A percentile compares a stretch with the other conserved stretches of the same genome.
Conservation (phyloP, 1,139 yeast genomes). For the Yamadazyma conglobata region DNA sequence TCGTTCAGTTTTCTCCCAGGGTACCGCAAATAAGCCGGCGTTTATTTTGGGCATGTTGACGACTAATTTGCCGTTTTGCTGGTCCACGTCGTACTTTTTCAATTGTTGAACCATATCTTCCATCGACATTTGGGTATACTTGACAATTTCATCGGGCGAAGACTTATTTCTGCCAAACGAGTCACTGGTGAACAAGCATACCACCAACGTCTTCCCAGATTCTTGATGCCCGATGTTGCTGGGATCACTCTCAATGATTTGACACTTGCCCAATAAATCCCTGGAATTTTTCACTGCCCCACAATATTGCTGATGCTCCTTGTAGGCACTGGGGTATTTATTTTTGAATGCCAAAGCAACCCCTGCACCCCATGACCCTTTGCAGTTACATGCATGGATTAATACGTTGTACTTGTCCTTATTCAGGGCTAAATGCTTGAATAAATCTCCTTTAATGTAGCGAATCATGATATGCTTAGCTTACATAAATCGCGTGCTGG, state of each 20-base stretch:
- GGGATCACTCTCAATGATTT: conserved; percentile 37
- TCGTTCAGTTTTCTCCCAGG: conserved; percentile 67
- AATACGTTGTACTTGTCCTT: conserved; percentile 32
- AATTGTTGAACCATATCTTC: conserved; percentile 42
- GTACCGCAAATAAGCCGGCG: conserved; percentile 75
- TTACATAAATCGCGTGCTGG: too few relatives aligned
- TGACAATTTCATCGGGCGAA: conserved; percentile 37
- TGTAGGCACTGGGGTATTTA: conserved; percentile 51
- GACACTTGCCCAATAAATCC: conserved; percentile 51
- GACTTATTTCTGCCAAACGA: conserved; percentile 26
- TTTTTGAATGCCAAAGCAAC: conserved; percentile 54
- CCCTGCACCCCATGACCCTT: conserved; percentile 86
- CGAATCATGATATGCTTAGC: conserved; percentile 7
- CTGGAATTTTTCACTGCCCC: conserved; percentile 21
- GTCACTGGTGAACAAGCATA: conserved; percentile 70
- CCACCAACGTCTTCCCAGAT: conserved; percentile 36
- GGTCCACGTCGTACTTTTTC: conserved; percentile 13
- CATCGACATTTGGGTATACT: conserved; percentile 48
- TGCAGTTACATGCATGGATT: conserved; percentile 78
- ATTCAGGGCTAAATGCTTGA: conserved; percentile 29
- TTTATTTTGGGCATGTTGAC: conserved; percentile 74
- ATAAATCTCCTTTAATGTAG: conserved; percentile 61
- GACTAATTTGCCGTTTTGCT: conserved; percentile 17
- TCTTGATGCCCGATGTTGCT: conserved; percentile 26
- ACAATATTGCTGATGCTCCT: conserved; percentile 49